Conservation (phyloP, 2,329 filamentous ascomycete genomes). For the Intubia oerlemansii region DNA sequence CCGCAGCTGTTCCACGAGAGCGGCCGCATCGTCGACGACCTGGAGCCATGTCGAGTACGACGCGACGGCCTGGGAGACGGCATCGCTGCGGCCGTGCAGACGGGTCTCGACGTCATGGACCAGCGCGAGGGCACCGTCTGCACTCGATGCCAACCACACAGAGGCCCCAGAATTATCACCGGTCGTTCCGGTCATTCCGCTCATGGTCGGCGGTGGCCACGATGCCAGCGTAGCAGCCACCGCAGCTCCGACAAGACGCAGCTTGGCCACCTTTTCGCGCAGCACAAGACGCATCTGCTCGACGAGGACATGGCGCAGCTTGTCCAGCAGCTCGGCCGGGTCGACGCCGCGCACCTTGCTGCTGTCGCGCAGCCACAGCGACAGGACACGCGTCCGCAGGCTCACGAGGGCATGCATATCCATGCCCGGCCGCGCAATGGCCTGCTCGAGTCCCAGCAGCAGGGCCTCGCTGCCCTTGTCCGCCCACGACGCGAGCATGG, state of each 20-base stretch:
- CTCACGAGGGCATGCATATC: conserved; percentile 50
- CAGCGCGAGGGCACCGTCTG: conserved; percentile 40
- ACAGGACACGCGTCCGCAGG: conserved; percentile 46
- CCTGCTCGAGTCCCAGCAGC: conserved; percentile 37
- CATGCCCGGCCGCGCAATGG: conserved; percentile 26
- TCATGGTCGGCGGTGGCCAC: conserved; percentile 21
- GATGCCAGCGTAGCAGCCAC: conserved; percentile 37
- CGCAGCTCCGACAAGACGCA: conserved; percentile 43
- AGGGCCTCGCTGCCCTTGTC: conserved; percentile 35
- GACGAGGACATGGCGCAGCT: conserved; percentile 48
- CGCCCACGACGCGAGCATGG: conserved; percentile 43
- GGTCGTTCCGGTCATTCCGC: conserved; percentile 26
- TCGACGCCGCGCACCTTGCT: conserved; percentile 44
- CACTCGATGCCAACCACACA: background rate
- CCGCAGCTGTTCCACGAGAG: conserved; percentile 41
- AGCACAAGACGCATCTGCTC: conserved; percentile 42
- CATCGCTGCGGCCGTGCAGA: conserved; percentile 49
- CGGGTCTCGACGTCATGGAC: conserved; percentile 47
- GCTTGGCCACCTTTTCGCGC: conserved; percentile 37
- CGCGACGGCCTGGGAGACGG: conserved; percentile 37
- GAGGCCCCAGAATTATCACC: conserved; percentile 43
- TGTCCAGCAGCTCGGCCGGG: conserved; percentile 43
- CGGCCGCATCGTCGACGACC: conserved; percentile 46
- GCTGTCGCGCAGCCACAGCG: conserved; percentile 54
- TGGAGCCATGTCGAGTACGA: conserved; percentile 53